Evolutionary conservation across 768 basidiomycete species (phyloP).

Genomic region (Mycena albidolilacea): DNA sequence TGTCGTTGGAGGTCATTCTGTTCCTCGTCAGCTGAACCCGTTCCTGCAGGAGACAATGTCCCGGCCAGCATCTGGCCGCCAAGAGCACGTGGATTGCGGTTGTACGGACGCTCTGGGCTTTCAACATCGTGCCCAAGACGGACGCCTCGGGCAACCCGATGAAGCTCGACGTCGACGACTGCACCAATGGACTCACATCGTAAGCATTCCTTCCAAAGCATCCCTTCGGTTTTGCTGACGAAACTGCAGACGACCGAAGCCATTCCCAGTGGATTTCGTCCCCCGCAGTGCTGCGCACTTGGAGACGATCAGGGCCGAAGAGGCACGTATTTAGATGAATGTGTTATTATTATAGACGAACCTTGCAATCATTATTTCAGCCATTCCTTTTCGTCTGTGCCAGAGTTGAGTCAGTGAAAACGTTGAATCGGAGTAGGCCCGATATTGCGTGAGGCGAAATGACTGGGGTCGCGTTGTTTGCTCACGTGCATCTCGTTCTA

Average conservation of each 20-base stretch:
- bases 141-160: not conserved
- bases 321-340: too few relatives aligned
- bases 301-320: not conserved
- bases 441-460: too few relatives aligned
- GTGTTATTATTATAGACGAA: too few relatives aligned
- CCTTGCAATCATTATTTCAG: too few relatives aligned
- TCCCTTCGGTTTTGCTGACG: not conserved
- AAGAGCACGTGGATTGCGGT: not conserved
- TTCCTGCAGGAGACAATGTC: slow-evolving; percentile 1
- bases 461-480: too few relatives aligned
- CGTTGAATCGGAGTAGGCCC: too few relatives aligned
- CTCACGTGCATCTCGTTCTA: too few relatives aligned
- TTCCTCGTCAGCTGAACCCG: not conserved
- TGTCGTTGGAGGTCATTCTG: not conserved
- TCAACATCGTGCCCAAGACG: not conserved
- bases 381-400: too few relatives aligned
- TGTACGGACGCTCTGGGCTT: not conserved
- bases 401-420: too few relatives aligned
- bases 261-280: not conserved
- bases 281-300: slow-evolving; percentile 15
- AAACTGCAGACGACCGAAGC: not conserved
- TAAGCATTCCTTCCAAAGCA: not conserved
- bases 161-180: not conserved
- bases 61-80: slow-evolving; percentile 5
- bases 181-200: slow-evolving; percentile 13